Evolutionary conservation across 2,329 filamentous ascomycete genomes (phyloP), one percentile per base, ranked within the genome.

Genomic region (Aspergillus sp.): DNA sequence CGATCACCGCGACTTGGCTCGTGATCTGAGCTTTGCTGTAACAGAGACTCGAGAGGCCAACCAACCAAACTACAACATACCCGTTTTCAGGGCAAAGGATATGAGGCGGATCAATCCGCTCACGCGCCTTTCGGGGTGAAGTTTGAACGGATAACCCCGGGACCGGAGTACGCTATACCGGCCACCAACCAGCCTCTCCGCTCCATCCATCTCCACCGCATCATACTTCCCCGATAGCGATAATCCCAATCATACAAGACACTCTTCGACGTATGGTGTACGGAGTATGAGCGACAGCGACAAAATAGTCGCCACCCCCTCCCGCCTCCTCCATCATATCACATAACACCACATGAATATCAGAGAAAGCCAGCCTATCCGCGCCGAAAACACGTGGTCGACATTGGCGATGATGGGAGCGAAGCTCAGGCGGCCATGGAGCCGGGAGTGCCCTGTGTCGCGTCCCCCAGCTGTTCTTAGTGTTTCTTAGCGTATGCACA

Each of bases 1-100:
- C 77, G 28, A 77, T 93, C 54, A 89, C 89, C 5, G 82, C 86
- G 64, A 79, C 82, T 68, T 90, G 83, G 77, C 75, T 89, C 60
- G 81, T 85, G 50, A 74, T 86, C 62, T 84, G 46, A 61, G 61
- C 34, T 41, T 19, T 46, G 23, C 25, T 28, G 53, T 55, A 55
- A 48, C 53, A 15, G 5, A 41, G 11, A 41, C 25, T 28, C 4
- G 25, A 2, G 25, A 28, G 25, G 6, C 25, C 25, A 28, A 28
- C 34, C 34, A 41, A 41, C 34, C 34, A 41, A 41, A 13, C 8
- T 5, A 28, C 25, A 7, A 28, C 25, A 28, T 28, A 11, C 34
- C 34, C 1, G 2, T 3, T 41, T 41, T 41, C 34, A 41, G 34
- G 34, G 34, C 34, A 11, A 8, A 15, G 34, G 8, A 41, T 41